These are phyloP conservation scores for Cyberlindnera nakhonratchasimensis DNA, from an alignment of 805 yeast genomes.

Conservation along the genomic window DNA sequence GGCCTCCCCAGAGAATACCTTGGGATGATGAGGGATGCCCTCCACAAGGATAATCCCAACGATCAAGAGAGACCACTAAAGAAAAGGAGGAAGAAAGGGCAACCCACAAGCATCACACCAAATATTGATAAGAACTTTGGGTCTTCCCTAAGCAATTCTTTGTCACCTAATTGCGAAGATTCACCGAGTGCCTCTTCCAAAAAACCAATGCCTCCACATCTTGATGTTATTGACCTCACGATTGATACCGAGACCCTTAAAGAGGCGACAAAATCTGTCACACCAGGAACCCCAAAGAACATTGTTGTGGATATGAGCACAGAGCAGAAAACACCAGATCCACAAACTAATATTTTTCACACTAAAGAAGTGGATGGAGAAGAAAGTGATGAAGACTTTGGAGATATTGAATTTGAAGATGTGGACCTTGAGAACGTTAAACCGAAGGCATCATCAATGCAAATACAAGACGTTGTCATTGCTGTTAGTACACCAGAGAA, in stretches of 20 bases:
- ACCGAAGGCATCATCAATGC: slow-evolving; percentile 19
- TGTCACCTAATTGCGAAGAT: neutral
- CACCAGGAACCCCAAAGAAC: neutral
- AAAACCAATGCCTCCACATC: neutral
- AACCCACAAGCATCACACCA: neutral
- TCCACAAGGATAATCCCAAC: neutral
- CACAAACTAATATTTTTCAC: neutral
- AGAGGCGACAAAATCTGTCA: neutral
- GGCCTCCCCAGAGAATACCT: slow-evolving; percentile 24
- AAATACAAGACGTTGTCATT: slow-evolving; percentile 20
- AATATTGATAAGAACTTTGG: neutral
- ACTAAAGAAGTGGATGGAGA: slow-evolving; percentile 30
- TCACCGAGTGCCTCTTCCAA: neutral
- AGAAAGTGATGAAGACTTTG: slow-evolving; percentile 31
- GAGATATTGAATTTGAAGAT: slow-evolving; percentile 26
- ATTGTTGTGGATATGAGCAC: slow-evolving; percentile 2
- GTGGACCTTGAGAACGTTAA: slow-evolving; percentile 23
- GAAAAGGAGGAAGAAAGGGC: slow-evolving; percentile 14
- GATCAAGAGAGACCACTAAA: slow-evolving; percentile 16
- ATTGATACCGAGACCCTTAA: neutral
- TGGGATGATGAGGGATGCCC: slow-evolving; percentile 22
- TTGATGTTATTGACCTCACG: slow-evolving; percentile 2
- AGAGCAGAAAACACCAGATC: slow-evolving; percentile 9
- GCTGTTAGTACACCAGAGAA: slow-evolving; percentile 19
- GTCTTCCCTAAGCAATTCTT: neutral